Conservation (phyloP, 148 eudicot genomes). For the Amaranthus cruentus region DNA sequence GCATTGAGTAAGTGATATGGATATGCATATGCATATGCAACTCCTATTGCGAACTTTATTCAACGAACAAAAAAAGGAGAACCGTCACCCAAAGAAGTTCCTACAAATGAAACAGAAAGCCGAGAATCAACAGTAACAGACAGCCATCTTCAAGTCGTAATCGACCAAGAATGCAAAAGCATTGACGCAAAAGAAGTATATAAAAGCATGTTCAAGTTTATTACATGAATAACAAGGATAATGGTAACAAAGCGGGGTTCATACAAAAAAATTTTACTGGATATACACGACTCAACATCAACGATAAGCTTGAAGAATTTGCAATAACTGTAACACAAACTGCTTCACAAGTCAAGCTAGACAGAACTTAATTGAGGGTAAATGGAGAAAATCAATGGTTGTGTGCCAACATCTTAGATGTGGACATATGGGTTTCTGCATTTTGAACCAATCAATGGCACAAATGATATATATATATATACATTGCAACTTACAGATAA, state of each 20-base stretch:
- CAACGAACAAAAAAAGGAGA: not conserved
- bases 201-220: not conserved
- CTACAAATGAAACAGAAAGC: not conserved
- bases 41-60: not conserved
- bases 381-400: not conserved
- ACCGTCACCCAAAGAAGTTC: not conserved
- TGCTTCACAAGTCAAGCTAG: not conserved
- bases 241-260: not conserved
- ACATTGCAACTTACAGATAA: constrained; percentile 6
- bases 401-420: not conserved
- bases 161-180: too few relatives aligned
- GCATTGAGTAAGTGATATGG: not conserved
- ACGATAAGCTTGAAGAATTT: not conserved
- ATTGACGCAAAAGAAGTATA: too few relatives aligned
- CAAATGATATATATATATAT: not conserved
- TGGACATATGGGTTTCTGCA: constrained; percentile 1
- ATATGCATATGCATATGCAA: not conserved
- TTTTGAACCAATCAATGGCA: not conserved
- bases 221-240: not conserved
- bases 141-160: not conserved
- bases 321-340: not conserved
- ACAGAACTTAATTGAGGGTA: not conserved
- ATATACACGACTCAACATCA: not conserved
- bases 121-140: not conserved
- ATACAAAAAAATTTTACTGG: not conserved